These are phyloP conservation scores for Heliamphora exappendiculata DNA, from an alignment of 148 eudicot species.

Conservation along the genomic window DNA sequence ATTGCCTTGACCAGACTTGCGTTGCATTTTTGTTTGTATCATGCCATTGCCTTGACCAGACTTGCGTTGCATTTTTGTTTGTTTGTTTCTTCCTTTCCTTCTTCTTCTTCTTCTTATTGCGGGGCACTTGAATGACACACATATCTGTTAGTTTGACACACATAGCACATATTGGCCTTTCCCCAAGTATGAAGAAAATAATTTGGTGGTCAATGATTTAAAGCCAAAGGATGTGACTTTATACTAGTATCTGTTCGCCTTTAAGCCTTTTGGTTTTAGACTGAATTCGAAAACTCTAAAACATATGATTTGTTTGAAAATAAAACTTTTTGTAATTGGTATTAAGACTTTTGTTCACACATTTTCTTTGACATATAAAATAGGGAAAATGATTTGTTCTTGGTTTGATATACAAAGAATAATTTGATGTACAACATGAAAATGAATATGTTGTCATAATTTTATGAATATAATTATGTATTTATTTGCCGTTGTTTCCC, in stretches of 20 bases:
- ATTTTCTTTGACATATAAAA: background rate
- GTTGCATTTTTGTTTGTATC: background rate
- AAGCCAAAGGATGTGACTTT: background rate
- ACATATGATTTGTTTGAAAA: background rate
- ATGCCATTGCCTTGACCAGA: background rate
- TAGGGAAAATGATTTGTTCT: background rate
- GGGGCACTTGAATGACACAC: background rate
- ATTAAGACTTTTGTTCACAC: background rate
- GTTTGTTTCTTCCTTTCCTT: too few species aligned
- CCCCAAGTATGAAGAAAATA: background rate
- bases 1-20: background rate
- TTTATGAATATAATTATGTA: too few species aligned
- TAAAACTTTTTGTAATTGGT: background rate
- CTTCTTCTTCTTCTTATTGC: too few species aligned
- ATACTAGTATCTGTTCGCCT: background rate
- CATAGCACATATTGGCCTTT: background rate
- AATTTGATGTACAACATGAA: too few species aligned
- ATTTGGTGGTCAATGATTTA: background rate
- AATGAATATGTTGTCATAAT: too few species aligned
- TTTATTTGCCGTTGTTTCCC: background rate
- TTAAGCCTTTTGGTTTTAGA: background rate
- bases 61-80: too few species aligned
- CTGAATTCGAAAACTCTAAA: background rate
- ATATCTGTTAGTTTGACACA: background rate
- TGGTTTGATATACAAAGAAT: background rate